These are phyloP conservation scores for Moesziomyces sp. DNA, from an alignment of 1,284 basidiomycete species.

Conservation along the genomic window DNA sequence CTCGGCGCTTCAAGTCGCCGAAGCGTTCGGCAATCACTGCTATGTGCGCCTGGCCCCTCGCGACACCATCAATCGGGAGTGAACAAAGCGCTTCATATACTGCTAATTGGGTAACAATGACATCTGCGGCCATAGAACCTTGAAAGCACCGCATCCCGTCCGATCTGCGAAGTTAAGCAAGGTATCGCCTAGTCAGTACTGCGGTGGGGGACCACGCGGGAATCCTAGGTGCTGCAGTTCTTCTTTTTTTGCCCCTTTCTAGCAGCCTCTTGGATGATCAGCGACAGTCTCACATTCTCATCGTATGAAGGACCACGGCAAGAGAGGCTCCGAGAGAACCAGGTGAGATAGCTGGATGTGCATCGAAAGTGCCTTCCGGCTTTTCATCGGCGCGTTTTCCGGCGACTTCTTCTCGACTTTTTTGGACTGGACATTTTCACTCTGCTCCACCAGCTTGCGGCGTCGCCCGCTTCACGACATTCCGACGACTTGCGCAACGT, in stretches of 20 bases:
- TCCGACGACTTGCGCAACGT: neutral
- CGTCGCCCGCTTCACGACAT: neutral
- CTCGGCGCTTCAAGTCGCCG: neutral
- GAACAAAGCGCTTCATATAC: too few species aligned
- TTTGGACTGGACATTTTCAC: neutral
- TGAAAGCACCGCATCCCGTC: conserved; percentile 84
- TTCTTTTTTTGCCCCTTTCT: too few species aligned
- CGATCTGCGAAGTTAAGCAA: conserved; percentile 82
- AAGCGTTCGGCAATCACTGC: neutral
- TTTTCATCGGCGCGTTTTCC: neutral
- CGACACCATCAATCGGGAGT: too few species aligned
- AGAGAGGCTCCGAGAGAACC: too few species aligned
- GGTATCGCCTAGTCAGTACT: conserved; percentile 84
- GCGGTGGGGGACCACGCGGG: conserved; percentile 84
- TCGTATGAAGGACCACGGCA: too few species aligned
- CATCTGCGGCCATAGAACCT: conserved; percentile 81
- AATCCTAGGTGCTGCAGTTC: conserved; percentile 82
- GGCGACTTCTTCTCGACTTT: neutral
- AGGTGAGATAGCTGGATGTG: too few species aligned
- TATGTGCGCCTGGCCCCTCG: neutral
- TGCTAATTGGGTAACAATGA: too few species aligned
- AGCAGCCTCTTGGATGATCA: too few species aligned
- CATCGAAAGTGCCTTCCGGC: neutral
- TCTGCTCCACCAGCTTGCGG: neutral
- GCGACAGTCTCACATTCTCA: too few species aligned